These are phyloP conservation scores for Meripilus lineatus DNA, from an alignment of 1,284 basidiomycete species.

Conservation along the genomic window DNA sequence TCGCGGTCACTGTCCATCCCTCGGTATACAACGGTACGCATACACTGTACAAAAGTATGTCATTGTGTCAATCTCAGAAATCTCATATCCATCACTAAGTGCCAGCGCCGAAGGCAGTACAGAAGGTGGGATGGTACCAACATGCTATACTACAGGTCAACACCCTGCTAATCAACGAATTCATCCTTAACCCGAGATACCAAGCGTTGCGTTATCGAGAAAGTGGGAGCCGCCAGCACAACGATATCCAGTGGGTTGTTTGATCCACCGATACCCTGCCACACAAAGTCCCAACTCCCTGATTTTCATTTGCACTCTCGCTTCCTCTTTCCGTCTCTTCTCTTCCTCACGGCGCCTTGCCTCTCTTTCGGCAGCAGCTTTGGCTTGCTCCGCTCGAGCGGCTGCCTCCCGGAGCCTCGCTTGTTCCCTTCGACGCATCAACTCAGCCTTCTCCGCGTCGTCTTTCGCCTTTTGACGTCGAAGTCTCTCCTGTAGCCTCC, in stretches of 20 bases:
- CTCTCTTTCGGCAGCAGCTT: slow-evolving; percentile 18
- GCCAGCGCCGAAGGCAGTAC: too few species aligned
- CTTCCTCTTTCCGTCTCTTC: slow-evolving; percentile 25
- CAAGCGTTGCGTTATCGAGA: slow-evolving; percentile 30
- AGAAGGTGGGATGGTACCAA: too few species aligned
- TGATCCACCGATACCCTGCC: slow-evolving; percentile 50
- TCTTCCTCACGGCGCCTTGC: slow-evolving; percentile 32
- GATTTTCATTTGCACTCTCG: slow-evolving; percentile 38
- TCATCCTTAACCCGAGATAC: slow-evolving; percentile 23
- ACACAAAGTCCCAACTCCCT: slow-evolving; percentile 47
- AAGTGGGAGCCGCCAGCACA: slow-evolving; percentile 53
- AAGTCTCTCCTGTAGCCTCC: slow-evolving; percentile 18
- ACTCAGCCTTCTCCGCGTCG: slow-evolving; percentile 17
- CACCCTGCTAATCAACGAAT: too few species aligned
- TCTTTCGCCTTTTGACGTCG: slow-evolving; percentile 16
- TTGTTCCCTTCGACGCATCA: slow-evolving; percentile 23
- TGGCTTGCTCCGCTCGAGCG: slow-evolving; percentile 21
- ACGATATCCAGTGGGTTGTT: slow-evolving; percentile 39
- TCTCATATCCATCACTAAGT: too few species aligned
- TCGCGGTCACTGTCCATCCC: too few species aligned
- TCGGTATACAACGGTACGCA: too few species aligned
- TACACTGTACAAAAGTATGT: too few species aligned
- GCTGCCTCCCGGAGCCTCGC: slow-evolving; percentile 21
- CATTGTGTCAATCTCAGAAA: too few species aligned
- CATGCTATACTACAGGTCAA: too few species aligned